Percentiles rank a stretch among this genome's conserved stretches.
phyloP scores from a whole-genome alignment of 768 basidiomycete genomes.

The Auricularia auricula-judae region DNA sequence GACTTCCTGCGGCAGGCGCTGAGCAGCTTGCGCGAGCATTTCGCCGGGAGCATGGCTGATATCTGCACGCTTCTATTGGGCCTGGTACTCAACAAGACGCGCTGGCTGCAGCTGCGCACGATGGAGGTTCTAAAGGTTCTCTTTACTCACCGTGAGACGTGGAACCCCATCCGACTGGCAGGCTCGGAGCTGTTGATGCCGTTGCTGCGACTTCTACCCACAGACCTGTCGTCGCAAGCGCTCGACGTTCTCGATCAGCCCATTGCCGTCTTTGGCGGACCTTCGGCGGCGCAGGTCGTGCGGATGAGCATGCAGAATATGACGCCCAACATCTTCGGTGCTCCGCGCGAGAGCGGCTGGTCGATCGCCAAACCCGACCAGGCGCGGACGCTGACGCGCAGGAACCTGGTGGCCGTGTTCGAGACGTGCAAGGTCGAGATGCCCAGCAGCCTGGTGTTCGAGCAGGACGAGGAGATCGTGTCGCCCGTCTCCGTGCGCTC shows the following conservation, averaged over 20 bases:
- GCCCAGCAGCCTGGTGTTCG: slow-evolving; percentile 17
- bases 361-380: slow-evolving; percentile 60
- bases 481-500: not conserved
- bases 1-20: slow-evolving; percentile 90
- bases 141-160: slow-evolving; percentile 74
- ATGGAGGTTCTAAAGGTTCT: slow-evolving; percentile 85
- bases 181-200: slow-evolving; percentile 89
- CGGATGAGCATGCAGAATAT: slow-evolving; percentile 74
- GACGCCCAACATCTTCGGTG: slow-evolving; percentile 53
- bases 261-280: slow-evolving; percentile 64
- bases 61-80: slow-evolving; percentile 80
- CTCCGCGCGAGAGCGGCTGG: slow-evolving; percentile 80
- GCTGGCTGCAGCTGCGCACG: slow-evolving; percentile 70
- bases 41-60: slow-evolving; percentile 65
- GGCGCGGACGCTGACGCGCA: slow-evolving; percentile 50
- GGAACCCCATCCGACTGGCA: slow-evolving; percentile 58
- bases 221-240: slow-evolving; percentile 73
- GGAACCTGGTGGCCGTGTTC: slow-evolving; percentile 76
- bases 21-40: slow-evolving; percentile 75
- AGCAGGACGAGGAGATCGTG: not conserved
- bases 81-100: slow-evolving; percentile 69
- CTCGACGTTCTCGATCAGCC: slow-evolving; percentile 93
- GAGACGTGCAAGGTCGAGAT: slow-evolving; percentile 57
- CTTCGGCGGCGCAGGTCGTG: slow-evolving; percentile 74
- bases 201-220: slow-evolving; percentile 76